Conservation (phyloP, 83 land plant genomes). For the Picea abies region DNA sequence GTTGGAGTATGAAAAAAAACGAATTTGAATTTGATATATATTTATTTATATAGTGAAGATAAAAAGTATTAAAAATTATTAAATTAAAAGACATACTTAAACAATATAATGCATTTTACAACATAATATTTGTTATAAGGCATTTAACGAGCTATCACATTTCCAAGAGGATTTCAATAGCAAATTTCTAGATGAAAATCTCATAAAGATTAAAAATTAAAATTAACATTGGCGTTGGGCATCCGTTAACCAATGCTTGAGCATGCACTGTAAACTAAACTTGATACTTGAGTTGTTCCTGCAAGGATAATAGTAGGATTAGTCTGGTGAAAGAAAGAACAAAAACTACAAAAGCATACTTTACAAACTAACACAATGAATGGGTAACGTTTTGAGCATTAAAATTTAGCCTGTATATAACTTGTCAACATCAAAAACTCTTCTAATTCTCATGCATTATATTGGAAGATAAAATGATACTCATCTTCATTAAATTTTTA, state of each 20-base stretch:
- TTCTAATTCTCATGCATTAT: neutral
- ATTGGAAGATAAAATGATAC: neutral
- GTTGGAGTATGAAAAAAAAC: no score
- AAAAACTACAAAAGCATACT: neutral
- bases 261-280: neutral
- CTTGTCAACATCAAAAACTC: no score
- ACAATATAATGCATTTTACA: no score
- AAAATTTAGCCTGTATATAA: neutral
- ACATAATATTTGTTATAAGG: no score
- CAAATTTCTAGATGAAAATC: no score
- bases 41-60: no score
- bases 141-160: no score
- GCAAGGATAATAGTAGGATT: neutral
- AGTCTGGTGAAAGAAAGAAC: neutral
- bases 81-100: no score
- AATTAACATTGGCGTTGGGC: neutral
- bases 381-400: neutral
- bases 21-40: no score
- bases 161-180: no score
- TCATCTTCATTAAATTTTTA: neutral
- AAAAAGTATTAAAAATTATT: no score
- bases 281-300: conserved; percentile 13
- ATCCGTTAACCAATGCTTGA: neutral
- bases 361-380: neutral
- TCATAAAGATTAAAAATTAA: neutral